phyloP scores from a whole-genome alignment of 176 grass and related monocot species.

The Canna indica region DNA sequence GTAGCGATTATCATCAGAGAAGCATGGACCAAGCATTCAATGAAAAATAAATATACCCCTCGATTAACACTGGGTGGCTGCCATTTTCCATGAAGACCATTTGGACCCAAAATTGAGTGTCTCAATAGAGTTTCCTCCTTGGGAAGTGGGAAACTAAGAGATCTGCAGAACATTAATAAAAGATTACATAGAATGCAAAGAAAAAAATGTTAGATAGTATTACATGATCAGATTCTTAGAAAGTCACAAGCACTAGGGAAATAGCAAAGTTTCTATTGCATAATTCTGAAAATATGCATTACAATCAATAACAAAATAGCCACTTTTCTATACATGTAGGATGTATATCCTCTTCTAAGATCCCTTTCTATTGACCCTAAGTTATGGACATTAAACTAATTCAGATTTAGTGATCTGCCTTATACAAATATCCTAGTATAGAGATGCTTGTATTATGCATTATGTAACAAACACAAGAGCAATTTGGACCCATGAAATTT shows the following conservation, averaged over 20 bases:
- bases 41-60: slow-evolving; percentile 22
- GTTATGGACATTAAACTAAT: neutral
- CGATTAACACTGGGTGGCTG: slow-evolving; percentile 29
- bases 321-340: neutral
- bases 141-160: slow-evolving; percentile 27
- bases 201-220: neutral
- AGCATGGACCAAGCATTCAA: slow-evolving; percentile 2
- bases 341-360: neutral
- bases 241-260: neutral
- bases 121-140: slow-evolving; percentile 36
- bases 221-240: neutral
- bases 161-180: slow-evolving; percentile 12
- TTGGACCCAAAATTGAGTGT: slow-evolving; percentile 44
- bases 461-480: neutral
- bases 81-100: slow-evolving; percentile 44
- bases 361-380: neutral
- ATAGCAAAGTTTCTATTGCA: neutral
- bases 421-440: neutral
- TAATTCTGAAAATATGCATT: neutral
- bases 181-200: neutral
- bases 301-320: too few species aligned
- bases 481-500: neutral
- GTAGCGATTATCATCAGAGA: neutral
- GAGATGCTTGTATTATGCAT: neutral
- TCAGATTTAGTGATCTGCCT: neutral